Base-by-base conservation (phyloP, 768 basidiomycete species). In the Boletus subparvulus region DNA sequence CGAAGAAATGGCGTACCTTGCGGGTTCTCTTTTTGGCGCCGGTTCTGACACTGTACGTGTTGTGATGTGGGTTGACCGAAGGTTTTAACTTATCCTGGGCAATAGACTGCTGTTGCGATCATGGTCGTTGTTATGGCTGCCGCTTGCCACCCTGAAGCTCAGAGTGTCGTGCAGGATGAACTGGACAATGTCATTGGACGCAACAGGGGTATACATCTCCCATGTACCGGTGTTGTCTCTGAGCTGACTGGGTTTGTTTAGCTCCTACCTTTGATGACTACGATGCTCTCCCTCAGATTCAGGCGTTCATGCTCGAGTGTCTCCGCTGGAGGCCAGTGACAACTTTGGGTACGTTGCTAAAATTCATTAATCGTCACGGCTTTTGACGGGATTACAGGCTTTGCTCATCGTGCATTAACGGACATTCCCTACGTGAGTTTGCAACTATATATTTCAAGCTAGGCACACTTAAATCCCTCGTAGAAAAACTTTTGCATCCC, bases 11-110 rank as follows among this genome's bases (percentile, higher is more conserved):
- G 80, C 85, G 0, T 87, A 87, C 65, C 78, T 87, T 26, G 81
- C 82, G 0, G 86, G 86, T 0, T 77, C 79, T 39, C 81, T 87
- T 69, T 87, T 84, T 56, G 86, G 86, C 26, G 85, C 85, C 35
- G 86, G 86, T 14, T 79, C 82, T 0, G 86, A 86, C 60, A 87
- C 85, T 14, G 77, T 75, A 52, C 39, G 72, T 65, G n/a, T 37
- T 36, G 24, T n/a, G 39, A 37, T 12, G 24, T 13, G 33, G 17
- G 2, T 24, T 35, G 8, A 4, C 39, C 2, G 17, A n/a, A 36
- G 6, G 6, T 7, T 11, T 37, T 24, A 6, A 14, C 45, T 61
- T 28, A 59, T 24, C 7, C 0, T 35, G 6, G 13, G 21, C 42
- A 33, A 47, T 47, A 77, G 61, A 86, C 83, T 10, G 82, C 83